A percentile compares a stretch with the other conserved stretches of the same genome.
Conservation (phyloP, 2,329 filamentous ascomycete genomes). For the Talaromyces pinophilus region DNA sequence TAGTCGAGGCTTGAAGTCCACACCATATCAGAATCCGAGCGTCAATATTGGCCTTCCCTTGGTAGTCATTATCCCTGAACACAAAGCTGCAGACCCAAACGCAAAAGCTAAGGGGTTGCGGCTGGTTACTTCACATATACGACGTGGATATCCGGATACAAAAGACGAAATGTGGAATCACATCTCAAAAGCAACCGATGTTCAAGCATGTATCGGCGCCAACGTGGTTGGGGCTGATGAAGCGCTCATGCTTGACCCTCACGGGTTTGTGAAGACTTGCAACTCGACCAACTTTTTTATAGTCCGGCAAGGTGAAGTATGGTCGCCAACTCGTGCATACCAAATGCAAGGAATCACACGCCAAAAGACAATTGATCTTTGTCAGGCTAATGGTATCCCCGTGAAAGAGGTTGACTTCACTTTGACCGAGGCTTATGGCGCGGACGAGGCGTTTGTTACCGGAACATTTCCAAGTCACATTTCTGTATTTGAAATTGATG, state of each 20-base stretch:
- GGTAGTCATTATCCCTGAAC: conserved; percentile 1
- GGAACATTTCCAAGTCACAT: conserved; percentile 4
- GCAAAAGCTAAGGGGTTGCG: conserved; percentile 1
- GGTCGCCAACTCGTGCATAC: conserved; percentile 1
- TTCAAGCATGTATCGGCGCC: conserved; percentile 6
- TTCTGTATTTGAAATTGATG: conserved; percentile 6
- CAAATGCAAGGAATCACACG: conserved; percentile 5
- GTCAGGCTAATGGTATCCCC: not conserved
- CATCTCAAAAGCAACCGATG: conserved; percentile 3
- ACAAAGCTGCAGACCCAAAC: conserved; percentile 6
- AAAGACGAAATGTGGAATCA: conserved; percentile 11
- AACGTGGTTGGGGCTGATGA: conserved; percentile 7
- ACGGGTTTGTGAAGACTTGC: conserved; percentile 7
- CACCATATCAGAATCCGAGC: not conserved
- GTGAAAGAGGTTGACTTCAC: conserved; percentile 11
- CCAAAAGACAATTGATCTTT: conserved; percentile 5
- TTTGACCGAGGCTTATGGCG: conserved; percentile 7
- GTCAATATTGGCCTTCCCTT: conserved; percentile 9
- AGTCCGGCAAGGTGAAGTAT: conserved; percentile 6
- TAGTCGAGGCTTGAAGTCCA: conserved; percentile 6
- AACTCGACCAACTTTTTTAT: conserved; percentile 3
- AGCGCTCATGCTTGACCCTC: conserved; percentile 11
- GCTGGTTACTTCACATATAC: conserved; percentile 2
- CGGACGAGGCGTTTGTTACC: conserved; percentile 7
- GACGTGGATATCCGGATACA: conserved; percentile 5